Evolutionary conservation across 805 yeast genomes (phyloP), one percentile per base, ranked within the genome.

Genomic region (Priceomyces medius): DNA sequence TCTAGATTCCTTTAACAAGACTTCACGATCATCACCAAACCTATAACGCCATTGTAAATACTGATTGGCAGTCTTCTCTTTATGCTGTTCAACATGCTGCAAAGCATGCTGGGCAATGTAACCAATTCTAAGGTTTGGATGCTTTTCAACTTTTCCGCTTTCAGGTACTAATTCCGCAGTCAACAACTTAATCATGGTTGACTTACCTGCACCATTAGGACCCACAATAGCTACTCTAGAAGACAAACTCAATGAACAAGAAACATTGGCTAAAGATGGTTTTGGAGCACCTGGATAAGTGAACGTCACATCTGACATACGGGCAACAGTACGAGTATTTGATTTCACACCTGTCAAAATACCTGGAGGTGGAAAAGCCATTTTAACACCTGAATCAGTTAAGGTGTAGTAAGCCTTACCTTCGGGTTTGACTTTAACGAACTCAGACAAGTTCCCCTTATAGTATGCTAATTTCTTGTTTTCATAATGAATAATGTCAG

Each of bases 351-450:
- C 99, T n/a, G 96, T 83, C 55, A 93, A 74, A 50, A 93, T 85
- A 55, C 99, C 99, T 45, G 98, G 97, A 7, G 96, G 91, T 54
- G 99, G 99, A 87, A 91, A 93, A 20, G 88, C 88, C 97, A 91
- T 91, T 68, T 90, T 87, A 43, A 91, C 93, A 54, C 85, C 85
- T 20, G 93, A 80, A 63, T 91, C 98, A 24, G 96, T 83, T 61
- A 91, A 79, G 13, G 97, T 90, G 64, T 91, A 91, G 67, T 91
- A 91, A 3, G 97, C 82, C 67, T 88, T 90, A 44, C 97, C 98
- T 68, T 91, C 98, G 36, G 99, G 99, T 56, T 88, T 84, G 33
- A 82, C 85, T 64, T 85, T 80, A 48, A 91, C 99, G 53, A 91
- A 90, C 55, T 81, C 95, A 10, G 96, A 86, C 56, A 91, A 76